Base-by-base conservation (phyloP, 2,329 filamentous ascomycete species). In the Berkeleyomyces rouxiae region DNA sequence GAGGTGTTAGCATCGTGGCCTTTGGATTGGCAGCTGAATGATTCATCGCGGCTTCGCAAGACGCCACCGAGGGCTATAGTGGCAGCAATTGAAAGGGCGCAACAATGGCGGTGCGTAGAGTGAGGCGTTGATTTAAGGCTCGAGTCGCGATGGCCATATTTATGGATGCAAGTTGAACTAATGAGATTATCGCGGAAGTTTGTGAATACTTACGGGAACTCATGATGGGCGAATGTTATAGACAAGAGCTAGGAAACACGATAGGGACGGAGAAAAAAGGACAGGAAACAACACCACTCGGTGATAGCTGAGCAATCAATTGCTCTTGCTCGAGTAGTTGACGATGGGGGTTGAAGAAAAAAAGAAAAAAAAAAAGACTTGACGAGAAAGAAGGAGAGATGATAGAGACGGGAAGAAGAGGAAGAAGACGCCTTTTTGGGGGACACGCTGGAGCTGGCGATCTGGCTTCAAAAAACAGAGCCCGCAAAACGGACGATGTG, bases 161-260 rank as follows among this genome's bases (percentile, higher is more conserved):
- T 23, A 23, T 23, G 23, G 23, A 23, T 23, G 23, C 23, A 23
- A 23, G 23, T 23, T 23, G 23, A 23, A 23, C 23, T 23, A 23
- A 23, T 1, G 23, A 23, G 23, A 23, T 23, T 23, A 23, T 23
- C 23, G 23, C 23, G 23, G 23, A 23, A 23, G 23, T 23, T 23
- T 23, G 23, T 33, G 42, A 51, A 44, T 59, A 79, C 78, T 80
- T 75, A 80, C 78, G 73, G 71, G 77, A 79, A 77, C 77, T 79
- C 78, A 80, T 80, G 72, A 69, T 78, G 77, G 73, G 71, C 69
- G 64, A 69, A 64, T 9, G 62, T 49, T 66, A 59, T 61, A 64
- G 67, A 67, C 66, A 67, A 59, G 65, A 66, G 62, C 63, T 64
- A 66, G 67, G 62, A 69, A 71, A 69, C 69, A 70, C 70, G 70